Evolutionary conservation across 2,329 filamentous ascomycete genomes (phyloP), one percentile per base, ranked within the genome.

Genomic region (Aspergillus persii): DNA sequence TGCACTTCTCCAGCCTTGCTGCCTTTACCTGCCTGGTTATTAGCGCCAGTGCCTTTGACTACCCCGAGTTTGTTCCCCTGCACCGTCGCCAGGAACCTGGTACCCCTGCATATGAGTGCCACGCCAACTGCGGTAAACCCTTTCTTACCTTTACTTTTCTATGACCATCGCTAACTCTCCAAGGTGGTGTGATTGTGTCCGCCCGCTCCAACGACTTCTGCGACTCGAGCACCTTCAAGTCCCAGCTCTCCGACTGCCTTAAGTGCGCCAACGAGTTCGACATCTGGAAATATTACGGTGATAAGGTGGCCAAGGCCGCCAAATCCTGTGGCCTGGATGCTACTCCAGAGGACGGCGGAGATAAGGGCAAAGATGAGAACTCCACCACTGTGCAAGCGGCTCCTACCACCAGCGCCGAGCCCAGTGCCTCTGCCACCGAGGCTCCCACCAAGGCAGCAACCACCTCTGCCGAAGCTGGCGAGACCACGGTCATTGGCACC

Each of bases 221-320:
- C 60, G 64, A 66, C 48, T 58, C 70, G 1, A 48, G 29, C 41
- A 71, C 66, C n/a, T 70, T 67, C 62, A 70, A 62, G 8, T 62
- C 66, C 3, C 57, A 67, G 15, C 63, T 74, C n/a, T 59, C 62
- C 11, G 68, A 58, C 4, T 75, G 73, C 63, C 72, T 82, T 30
- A 68, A 77, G 50, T 82, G 80, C 58, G 79, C 79, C 47, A 61
- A 75, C 33, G 66, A 74, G 23, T 76, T 74, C 54, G 68, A 80
- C 31, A 79, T 82, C 63, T 81, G 79, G 79, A 64, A 73, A 48
- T 72, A 76, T 60, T 82, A 82, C 53, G 76, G 78, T 15, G 57
- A 63, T 18, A 69, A 72, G 8, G 74, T 82, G 23, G 61, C 64
- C 18, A 63, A 64, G 1, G 77, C 76, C 26, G 79, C 79, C 11